phyloP scores from a whole-genome alignment of 106 monocot species.

The Chionographis japonica region DNA sequence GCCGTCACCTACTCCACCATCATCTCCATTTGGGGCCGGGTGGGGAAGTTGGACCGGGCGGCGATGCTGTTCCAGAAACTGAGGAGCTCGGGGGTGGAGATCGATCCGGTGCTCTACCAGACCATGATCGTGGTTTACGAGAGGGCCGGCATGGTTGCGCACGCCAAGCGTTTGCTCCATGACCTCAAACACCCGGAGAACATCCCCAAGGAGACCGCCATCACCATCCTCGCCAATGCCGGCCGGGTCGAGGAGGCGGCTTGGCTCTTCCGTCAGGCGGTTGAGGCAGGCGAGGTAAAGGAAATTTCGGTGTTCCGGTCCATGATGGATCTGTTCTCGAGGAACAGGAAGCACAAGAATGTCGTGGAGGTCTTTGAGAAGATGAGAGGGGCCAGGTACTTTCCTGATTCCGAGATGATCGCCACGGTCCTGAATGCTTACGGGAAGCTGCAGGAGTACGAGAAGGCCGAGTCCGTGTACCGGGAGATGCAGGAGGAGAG shows the following conservation, averaged over 20 bases:
- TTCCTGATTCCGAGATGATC: constrained; percentile 77
- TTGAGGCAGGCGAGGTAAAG: constrained; percentile 45
- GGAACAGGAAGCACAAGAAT: constrained; percentile 58
- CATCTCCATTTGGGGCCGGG: constrained; percentile 85
- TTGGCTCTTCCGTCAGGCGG: constrained; percentile 58
- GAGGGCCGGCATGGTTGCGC: constrained; percentile 65
- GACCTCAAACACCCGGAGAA: constrained; percentile 58
- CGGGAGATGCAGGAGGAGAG: constrained; percentile 82
- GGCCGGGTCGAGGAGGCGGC: constrained; percentile 82
- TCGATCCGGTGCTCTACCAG: constrained; percentile 81
- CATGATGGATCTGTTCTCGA: constrained; percentile 78
- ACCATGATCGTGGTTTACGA: constrained; percentile 88
- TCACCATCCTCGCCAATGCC: constrained; percentile 64
- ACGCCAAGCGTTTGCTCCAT: constrained; percentile 74
- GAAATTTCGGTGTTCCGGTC: constrained; percentile 45
- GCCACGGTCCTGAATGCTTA: constrained; percentile 68
- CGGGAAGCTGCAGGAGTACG: constrained; percentile 78
- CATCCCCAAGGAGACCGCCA: constrained; percentile 41
- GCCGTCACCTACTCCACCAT: constrained; percentile 86
- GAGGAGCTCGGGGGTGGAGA: constrained; percentile 42
- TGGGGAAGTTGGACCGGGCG: constrained; percentile 81
- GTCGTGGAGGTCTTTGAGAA: constrained; percentile 82
- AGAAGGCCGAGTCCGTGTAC: constrained; percentile 58
- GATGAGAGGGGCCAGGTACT: constrained; percentile 59
- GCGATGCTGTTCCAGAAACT: constrained; percentile 83